Evolutionary conservation across 2,329 filamentous ascomycete species (phyloP).

Genomic region (Pseudopyrenochaeta lycopersici): DNA sequence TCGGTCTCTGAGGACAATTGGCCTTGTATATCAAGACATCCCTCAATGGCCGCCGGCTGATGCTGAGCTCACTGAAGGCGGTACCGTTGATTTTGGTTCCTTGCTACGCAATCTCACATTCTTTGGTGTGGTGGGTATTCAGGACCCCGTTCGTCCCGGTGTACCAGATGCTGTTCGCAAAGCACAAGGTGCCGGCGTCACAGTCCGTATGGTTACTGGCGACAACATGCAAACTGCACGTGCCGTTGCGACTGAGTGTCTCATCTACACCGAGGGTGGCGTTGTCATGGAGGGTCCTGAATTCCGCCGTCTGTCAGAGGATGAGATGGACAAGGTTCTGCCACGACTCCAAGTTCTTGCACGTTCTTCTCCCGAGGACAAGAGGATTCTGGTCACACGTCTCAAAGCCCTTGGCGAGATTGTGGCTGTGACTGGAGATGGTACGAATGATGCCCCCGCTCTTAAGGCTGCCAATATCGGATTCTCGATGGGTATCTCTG

Average conservation of each 20-base stretch:
- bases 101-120: conserved; percentile 69
- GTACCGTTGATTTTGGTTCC: conserved; percentile 30
- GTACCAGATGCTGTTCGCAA: conserved; percentile 84
- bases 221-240: conserved; percentile 97
- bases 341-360: conserved; percentile 89
- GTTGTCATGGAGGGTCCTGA: conserved; percentile 85
- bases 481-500: conserved; percentile 90
- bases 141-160: conserved; percentile 92
- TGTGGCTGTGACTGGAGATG: conserved; percentile 97
- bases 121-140: conserved; percentile 90
- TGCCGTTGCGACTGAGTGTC: conserved; percentile 94
- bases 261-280: conserved; percentile 82
- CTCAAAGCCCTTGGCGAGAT: conserved; percentile 90
- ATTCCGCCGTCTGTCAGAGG: conserved; percentile 82
- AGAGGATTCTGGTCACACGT: conserved; percentile 92
- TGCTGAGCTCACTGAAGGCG: conserved; percentile 27
- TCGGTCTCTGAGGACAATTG: conserved; percentile 54
- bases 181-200: conserved; percentile 90
- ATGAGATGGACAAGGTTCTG: conserved; percentile 81
- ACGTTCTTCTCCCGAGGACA: conserved; percentile 93
- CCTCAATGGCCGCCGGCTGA: conserved; percentile 43
- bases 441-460: conserved; percentile 95
- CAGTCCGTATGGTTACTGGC: conserved; percentile 95
- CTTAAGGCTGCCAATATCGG: conserved; percentile 98
- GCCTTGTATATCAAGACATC: conserved; percentile 52